Conservation (phyloP, 768 basidiomycete species). For the Amanita fuliginea region DNA sequence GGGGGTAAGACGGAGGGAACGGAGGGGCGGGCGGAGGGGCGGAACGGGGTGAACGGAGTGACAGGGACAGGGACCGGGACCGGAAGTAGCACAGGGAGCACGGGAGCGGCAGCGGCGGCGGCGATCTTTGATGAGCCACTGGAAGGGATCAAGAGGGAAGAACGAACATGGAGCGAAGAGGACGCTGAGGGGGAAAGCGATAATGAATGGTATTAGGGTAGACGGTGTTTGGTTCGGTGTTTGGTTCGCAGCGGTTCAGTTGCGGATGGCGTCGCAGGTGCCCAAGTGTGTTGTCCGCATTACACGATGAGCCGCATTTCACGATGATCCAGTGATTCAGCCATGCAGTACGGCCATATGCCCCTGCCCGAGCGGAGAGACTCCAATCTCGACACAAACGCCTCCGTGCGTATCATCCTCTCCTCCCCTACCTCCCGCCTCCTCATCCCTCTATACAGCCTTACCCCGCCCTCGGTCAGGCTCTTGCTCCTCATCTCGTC, state of each 20-base stretch:
- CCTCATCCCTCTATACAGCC: slow-evolving; percentile 22
- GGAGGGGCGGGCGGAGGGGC: not conserved
- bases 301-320: slow-evolving; percentile 7
- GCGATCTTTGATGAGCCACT: slow-evolving; percentile 5
- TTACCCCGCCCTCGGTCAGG: slow-evolving; percentile 52
- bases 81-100: slow-evolving; percentile 24
- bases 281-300: slow-evolving; percentile 23
- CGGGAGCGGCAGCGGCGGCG: slow-evolving; percentile 19
- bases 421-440: slow-evolving; percentile 15
- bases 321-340: slow-evolving; percentile 35
- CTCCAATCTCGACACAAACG: slow-evolving; percentile 43
- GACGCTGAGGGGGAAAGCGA: slow-evolving; percentile 18
- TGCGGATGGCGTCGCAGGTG: slow-evolving; percentile 25
- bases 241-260: slow-evolving; percentile 19
- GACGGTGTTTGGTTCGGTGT: not conserved
- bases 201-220: not conserved
- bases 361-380: slow-evolving; percentile 41
- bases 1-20: slow-evolving; percentile 12
- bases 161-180: slow-evolving; percentile 35
- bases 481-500: slow-evolving; percentile 42
- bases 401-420: slow-evolving; percentile 38
- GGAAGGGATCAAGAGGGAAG: slow-evolving; percentile 18
- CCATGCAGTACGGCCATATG: slow-evolving; percentile 54
- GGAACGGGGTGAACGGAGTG: not conserved
- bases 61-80: too few relatives aligned